Evolutionary conservation across 2,329 filamentous ascomycete genomes (phyloP), one percentile per base, ranked within the genome.

Genomic region (Rugonectria rugulosa): DNA sequence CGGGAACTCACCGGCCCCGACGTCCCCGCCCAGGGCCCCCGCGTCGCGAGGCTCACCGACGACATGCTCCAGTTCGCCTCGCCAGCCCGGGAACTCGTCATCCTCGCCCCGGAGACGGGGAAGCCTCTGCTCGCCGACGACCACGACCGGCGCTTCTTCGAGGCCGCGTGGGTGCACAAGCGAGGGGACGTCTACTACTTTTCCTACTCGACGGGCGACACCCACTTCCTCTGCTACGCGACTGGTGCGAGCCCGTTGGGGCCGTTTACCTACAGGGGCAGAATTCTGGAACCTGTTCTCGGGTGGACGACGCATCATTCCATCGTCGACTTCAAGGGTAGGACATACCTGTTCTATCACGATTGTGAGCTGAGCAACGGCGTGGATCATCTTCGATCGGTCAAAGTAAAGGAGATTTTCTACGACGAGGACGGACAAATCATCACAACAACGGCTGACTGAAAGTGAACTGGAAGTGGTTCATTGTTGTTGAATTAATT

Each of bases 251-350:
- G 74, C 53, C 89, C 90, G 1, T 73, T 85, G 10, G 89, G 90
- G 0, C 89, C 90, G 0, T 92, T 92, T 65, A 89, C 84, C 1
- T 92, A 91, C 59, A 81, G 79, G 0, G 89, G 90, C 0, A 76
- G 84, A 41, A 88, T 93, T 50, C 71, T 93, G 43, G 88, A 92
- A 77, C 90, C 89, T 0, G 90, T 93, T 5, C 72, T 89, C 21
- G 89, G 90, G 1, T 93, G 90, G 90, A 92, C 90, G 37, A 93
- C 90, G 50, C 90, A 92, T 74, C 90, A 92, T 71, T 90, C 86
- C 3, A 88, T 93, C 62, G 88, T 88, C 9, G 88, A 92, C 77
- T 91, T 89, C 68, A 71, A 84, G 72, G 87, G 82, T 4, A 83
- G 81, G 61, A 92, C 89, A 84, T 92, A 85, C 73, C 70, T 93